phyloP scores from a whole-genome alignment of 1,284 basidiomycete species.

The Ceratobasidium sp. region DNA sequence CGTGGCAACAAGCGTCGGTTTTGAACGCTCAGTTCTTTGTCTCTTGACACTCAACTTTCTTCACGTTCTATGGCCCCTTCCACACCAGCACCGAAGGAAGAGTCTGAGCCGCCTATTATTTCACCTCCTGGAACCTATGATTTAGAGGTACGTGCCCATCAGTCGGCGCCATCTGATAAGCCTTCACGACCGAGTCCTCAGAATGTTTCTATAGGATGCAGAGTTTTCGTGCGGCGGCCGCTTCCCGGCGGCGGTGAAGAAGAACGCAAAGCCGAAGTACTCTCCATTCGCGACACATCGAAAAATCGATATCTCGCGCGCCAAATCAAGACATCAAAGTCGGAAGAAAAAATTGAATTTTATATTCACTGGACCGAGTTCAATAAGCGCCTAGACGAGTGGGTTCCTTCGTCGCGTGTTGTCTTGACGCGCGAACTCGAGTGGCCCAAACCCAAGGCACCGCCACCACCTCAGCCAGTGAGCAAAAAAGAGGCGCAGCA shows the following conservation, averaged over 20 bases:
- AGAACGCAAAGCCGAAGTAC: conserved; percentile 92
- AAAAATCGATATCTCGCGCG: conserved; percentile 65
- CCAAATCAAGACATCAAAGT: conserved; percentile 64
- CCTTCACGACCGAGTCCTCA: conserved; percentile 56
- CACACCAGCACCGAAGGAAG: conserved; percentile 44
- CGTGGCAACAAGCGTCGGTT: conserved; percentile 36
- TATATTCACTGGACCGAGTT: conserved; percentile 98
- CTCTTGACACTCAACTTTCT: background rate
- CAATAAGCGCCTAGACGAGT: conserved; percentile 98
- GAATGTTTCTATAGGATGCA: conserved; percentile 91
- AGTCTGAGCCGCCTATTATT: conserved; percentile 43
- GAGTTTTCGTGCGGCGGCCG: conserved; percentile 88
- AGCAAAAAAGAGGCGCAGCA: conserved; percentile 62
- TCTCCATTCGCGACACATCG: conserved; percentile 90
- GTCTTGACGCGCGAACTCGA: conserved; percentile 89
- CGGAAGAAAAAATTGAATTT: conserved; percentile 88
- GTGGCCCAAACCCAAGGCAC: conserved; percentile 91
- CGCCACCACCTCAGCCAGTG: conserved; percentile 56
- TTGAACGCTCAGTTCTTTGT: conserved; percentile 5
- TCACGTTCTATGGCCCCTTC: conserved; percentile 32
- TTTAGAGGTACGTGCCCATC: conserved; percentile 36
- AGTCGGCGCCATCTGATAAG: conserved; percentile 36
- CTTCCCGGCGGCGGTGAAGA: conserved; percentile 79
- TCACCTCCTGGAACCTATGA: conserved; percentile 40
- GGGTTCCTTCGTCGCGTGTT: conserved; percentile 92